phyloP scores from a whole-genome alignment of 2,329 filamentous ascomycete species.

The Kalaharituber pfeilii region DNA sequence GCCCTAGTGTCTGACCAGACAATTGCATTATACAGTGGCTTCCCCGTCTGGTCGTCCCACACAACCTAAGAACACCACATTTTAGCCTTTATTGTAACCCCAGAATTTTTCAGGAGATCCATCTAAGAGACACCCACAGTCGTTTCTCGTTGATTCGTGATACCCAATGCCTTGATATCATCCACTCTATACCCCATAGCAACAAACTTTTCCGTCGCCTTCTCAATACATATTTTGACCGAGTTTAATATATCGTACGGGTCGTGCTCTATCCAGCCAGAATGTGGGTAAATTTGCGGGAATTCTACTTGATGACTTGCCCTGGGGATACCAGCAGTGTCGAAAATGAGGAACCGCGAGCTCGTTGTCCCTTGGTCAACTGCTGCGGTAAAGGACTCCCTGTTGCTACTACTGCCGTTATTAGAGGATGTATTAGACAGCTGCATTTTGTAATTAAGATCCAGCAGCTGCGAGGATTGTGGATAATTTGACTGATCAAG shows the following conservation, averaged over 20 bases:
- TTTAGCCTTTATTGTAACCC: too few species aligned
- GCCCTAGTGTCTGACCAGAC: conserved; percentile 84
- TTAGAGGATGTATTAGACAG: too few species aligned
- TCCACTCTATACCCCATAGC: conserved; percentile 48
- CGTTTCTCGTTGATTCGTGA: conserved; percentile 86
- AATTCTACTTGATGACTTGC: conserved; percentile 78
- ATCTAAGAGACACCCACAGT: too few species aligned
- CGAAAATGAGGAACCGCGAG: conserved; percentile 78
- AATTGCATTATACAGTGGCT: conserved; percentile 67
- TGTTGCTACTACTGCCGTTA: too few species aligned
- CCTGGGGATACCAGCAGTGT: conserved; percentile 57
- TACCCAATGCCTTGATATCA: conserved; percentile 60
- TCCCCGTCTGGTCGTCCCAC: conserved; percentile 66
- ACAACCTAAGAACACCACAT: too few species aligned
- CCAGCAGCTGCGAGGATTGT: too few species aligned
- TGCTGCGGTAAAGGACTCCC: conserved; percentile 62
- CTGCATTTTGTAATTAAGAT: too few species aligned
- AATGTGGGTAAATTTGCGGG: conserved; percentile 63
- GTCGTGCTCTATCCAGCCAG: conserved; percentile 86
- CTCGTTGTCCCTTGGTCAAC: conserved; percentile 87
- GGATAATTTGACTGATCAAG: too few species aligned
- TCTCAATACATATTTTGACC: conserved; percentile 63
- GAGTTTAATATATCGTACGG: conserved; percentile 58
- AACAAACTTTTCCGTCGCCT: conserved; percentile 53
- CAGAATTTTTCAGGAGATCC: too few species aligned